Evolutionary conservation across 106 monocot species (phyloP), one percentile per base, ranked within the genome.

Genomic region (Posidonia australis): DNA sequence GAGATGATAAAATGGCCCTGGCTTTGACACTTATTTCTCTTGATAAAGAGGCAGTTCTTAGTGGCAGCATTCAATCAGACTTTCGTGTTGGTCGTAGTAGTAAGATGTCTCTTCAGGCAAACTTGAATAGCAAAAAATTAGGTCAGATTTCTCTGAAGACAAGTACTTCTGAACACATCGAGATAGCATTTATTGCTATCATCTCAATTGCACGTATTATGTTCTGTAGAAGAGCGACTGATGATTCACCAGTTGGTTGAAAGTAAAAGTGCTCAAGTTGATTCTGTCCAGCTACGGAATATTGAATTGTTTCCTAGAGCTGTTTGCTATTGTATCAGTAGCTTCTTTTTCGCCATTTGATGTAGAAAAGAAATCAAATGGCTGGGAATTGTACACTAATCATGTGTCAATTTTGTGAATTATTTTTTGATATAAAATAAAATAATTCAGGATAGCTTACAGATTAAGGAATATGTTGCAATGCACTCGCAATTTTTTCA

Each of bases 21-120:
- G 74, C 76, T 17, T 62, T 72, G 29, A 70, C 79, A 7, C 13
- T 80, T n/a, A 68, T 96, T 54, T 82, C 84, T 17, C 80, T 76
- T 43, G 78, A 83, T 12, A 78, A 83, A n/a, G 94, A 96, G 45
- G 66, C 69, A 36, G 87, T 96, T 54, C 4, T 90, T 0, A 82
- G 84, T 14, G 80, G 84, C 22, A 80, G 64, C 60, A 25, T 87
- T 55, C 75, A 80, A 67, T 72, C 94, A 3, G 82, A 87, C n/a
- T 90, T 96, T 42, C 64, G 82, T 22, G 66, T 73, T 9, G 71
- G 82, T 18, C 80, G 71, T 26, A 66, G 55, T 22, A 46, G 61
- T 4, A 90, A 82, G 66, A 46, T 84, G 57, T 90, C 82, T 30
- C 32, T 90, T 7, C 78, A 76, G 66, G 82, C 72, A 28, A 96